phyloP scores from a whole-genome alignment of 2,329 filamentous ascomycete species.

The Stagonosporopsis tanaceti region DNA sequence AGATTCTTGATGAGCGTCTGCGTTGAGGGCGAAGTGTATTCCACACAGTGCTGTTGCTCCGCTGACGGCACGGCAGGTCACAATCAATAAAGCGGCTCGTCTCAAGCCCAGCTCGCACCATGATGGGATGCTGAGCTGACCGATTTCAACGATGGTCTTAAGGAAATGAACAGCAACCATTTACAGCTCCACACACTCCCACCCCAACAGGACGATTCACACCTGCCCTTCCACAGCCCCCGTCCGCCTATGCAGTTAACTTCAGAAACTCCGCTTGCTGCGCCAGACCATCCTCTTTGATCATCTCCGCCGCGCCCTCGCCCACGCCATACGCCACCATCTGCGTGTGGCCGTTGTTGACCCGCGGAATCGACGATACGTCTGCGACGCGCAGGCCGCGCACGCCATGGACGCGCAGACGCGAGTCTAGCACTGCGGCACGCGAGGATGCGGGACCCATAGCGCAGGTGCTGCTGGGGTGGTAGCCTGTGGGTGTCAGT shows the following conservation, averaged over 20 bases:
- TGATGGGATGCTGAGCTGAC: too few species aligned
- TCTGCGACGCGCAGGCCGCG: constrained; percentile 39
- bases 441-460: constrained; percentile 55
- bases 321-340: constrained; percentile 48
- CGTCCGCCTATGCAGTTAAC: constrained; percentile 1
- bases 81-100: too few species aligned
- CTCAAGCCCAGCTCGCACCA: too few species aligned
- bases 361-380: constrained; percentile 31
- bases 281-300: constrained; percentile 34
- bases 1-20: too few species aligned
- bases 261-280: constrained; percentile 14
- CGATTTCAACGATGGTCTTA: too few species aligned
- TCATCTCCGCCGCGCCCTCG: constrained; percentile 43
- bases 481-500: constrained; percentile 44
- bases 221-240: too few species aligned
- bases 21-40: too few species aligned
- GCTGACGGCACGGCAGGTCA: too few species aligned
- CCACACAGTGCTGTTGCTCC: too few species aligned
- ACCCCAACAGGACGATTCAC: too few species aligned
- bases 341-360: constrained; percentile 47
- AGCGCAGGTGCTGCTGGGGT: constrained; percentile 66
- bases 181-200: too few species aligned
- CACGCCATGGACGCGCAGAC: constrained; percentile 41
- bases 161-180: too few species aligned
- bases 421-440: constrained; percentile 49